Evolutionary conservation across 2,329 filamentous ascomycete species (phyloP).

Genomic region (Stromatinia cepivora): DNA sequence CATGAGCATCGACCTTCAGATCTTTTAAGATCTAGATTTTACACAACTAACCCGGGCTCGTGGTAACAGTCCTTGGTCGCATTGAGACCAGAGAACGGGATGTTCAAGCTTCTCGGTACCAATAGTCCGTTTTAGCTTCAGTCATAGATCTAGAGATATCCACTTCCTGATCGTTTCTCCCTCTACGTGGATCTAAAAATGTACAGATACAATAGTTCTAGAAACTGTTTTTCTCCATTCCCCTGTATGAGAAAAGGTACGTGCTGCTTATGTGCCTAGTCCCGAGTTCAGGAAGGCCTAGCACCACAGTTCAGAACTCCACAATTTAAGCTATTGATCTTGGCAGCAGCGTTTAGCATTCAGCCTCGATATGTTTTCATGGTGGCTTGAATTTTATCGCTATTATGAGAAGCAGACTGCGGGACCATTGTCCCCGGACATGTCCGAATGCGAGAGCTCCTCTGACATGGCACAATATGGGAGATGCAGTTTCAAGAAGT

Average conservation of each 20-base stretch:
- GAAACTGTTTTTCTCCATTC: not conserved
- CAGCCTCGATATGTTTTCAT: not conserved
- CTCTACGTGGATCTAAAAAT: not conserved
- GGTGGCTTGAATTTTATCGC: not conserved
- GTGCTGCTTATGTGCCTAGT: not conserved
- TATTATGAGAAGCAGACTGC: not conserved
- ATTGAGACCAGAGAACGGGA: not conserved
- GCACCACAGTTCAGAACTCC: not conserved
- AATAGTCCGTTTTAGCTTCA: not conserved
- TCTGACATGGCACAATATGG: not conserved
- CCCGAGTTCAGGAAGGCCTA: not conserved
- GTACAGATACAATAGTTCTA: not conserved
- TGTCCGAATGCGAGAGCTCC: not conserved
- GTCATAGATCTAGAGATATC: constrained; percentile 5
- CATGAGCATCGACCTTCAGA: not conserved
- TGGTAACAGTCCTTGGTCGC: not conserved
- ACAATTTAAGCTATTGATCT: not conserved
- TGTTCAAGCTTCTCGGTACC: not conserved
- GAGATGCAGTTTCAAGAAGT: not conserved
- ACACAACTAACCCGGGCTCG: constrained; percentile 3
- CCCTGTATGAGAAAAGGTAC: not conserved
- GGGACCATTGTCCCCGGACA: not conserved
- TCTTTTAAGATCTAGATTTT: constrained; percentile 9
- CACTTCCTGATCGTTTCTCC: not conserved
- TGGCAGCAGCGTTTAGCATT: constrained; percentile 8